A percentile compares a stretch with the other conserved stretches of the same genome.
These are phyloP conservation scores for Sphagnum tenellum DNA, from an alignment of 225 moss, liverwort and hornwort species.

Conservation along the genomic window DNA sequence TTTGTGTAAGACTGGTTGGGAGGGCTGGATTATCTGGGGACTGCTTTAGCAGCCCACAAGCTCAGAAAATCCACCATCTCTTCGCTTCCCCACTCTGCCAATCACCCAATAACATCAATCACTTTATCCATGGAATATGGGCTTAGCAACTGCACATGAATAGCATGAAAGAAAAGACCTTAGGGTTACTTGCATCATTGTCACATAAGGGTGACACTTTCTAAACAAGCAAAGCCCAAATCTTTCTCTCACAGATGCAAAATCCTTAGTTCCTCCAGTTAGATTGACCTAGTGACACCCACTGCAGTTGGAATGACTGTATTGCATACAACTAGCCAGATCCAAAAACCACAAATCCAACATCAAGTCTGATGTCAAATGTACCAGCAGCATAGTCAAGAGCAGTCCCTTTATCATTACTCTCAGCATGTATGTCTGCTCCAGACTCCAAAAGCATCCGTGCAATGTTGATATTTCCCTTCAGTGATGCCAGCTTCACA, in stretches of 20 bases:
- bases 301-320: too few species aligned
- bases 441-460: slow-evolving; percentile 26
- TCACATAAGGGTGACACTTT: too few species aligned
- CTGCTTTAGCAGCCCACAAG: slow-evolving; percentile 17
- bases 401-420: slow-evolving; percentile 29
- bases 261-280: too few species aligned
- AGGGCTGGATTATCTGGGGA: too few species aligned
- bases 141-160: neutral
- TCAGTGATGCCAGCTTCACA: slow-evolving; percentile 29
- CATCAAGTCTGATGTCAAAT: neutral
- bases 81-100: slow-evolving; percentile 39
- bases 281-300: too few species aligned
- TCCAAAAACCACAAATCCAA: too few species aligned
- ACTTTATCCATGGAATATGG: neutral
- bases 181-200: too few species aligned
- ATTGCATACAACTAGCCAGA: too few species aligned
- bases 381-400: slow-evolving; percentile 37
- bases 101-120: neutral
- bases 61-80: slow-evolving; percentile 35
- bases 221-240: too few species aligned
- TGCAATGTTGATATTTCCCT: slow-evolving; percentile 26
- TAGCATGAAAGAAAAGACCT: neutral
- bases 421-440: slow-evolving; percentile 33
- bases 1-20: neutral
- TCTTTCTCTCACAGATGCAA: too few species aligned